Evolutionary conservation across 495 filamentous ascomycete genomes (phyloP).

Genomic region (Trichoderma gamsii): DNA sequence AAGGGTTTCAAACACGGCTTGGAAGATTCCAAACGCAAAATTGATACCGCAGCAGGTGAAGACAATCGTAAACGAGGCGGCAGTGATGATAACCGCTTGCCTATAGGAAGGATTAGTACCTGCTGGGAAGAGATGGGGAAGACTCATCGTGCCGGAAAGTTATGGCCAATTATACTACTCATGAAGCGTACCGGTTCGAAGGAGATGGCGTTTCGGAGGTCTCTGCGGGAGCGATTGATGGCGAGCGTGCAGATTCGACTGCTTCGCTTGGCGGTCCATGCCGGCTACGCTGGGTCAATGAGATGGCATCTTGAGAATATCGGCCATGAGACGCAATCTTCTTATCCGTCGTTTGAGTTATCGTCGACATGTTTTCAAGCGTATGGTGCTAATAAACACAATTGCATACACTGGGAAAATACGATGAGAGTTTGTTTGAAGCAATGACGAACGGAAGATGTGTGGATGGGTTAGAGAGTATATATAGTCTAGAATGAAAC

Average conservation of each 20-base stretch:
- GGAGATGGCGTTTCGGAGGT: background rate
- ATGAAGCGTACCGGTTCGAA: slow-evolving; percentile 7
- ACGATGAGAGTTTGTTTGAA: too few species aligned
- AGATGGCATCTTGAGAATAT: background rate
- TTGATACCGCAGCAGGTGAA: slow-evolving; percentile 40
- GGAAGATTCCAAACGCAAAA: slow-evolving; percentile 43
- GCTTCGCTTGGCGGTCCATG: background rate
- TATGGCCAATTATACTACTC: background rate
- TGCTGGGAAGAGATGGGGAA: background rate
- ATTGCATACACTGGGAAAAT: background rate
- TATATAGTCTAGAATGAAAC: too few species aligned
- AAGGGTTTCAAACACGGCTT: slow-evolving; percentile 41
- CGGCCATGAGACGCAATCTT: background rate
- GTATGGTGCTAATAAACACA: background rate
- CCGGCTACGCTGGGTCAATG: background rate
- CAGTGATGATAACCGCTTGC: background rate
- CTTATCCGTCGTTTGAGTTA: background rate
- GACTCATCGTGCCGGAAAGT: background rate
- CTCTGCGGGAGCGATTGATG: background rate
- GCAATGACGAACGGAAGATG: too few species aligned
- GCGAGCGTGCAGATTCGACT: background rate
- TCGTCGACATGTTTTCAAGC: background rate
- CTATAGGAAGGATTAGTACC: background rate
- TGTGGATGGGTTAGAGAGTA: too few species aligned
- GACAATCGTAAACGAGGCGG: slow-evolving; percentile 19